phyloP scores from a whole-genome alignment of 2,329 filamentous ascomycete species.

The Fusarium musae region DNA sequence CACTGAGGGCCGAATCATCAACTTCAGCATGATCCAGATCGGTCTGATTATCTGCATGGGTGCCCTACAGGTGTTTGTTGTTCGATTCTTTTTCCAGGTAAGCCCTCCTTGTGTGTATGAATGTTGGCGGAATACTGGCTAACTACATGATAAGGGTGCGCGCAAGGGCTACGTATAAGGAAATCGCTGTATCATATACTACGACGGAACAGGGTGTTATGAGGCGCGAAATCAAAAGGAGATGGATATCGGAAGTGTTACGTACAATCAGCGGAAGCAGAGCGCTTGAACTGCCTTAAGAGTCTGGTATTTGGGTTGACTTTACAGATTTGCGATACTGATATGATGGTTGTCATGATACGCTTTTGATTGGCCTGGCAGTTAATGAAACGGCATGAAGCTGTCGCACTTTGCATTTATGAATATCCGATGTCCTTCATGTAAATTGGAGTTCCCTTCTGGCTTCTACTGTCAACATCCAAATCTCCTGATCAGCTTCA shows the following conservation, averaged over 20 bases:
- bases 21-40: conserved; percentile 95
- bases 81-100: conserved; percentile 98
- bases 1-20: conserved; percentile 95
- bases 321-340: conserved; percentile 25
- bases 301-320: conserved; percentile 22
- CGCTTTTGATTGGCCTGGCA: conserved; percentile 25
- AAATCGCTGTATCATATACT: conserved; percentile 33
- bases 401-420: not conserved
- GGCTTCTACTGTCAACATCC: not conserved
- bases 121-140: not conserved
- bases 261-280: conserved; percentile 46
- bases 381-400: conserved; percentile 12
- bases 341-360: conserved; percentile 41
- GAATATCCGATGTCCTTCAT: not conserved
- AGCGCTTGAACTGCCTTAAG: conserved; percentile 27
- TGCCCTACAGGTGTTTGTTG: conserved; percentile 94
- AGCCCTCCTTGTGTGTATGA: not conserved
- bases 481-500: not conserved
- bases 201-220: conserved; percentile 43
- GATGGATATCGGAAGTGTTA: conserved; percentile 43
- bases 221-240: conserved; percentile 48
- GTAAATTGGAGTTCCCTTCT: too few species aligned
- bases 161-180: conserved; percentile 75
- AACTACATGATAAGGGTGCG: conserved; percentile 61
- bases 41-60: conserved; percentile 95